A percentile compares a stretch with the other conserved stretches of the same genome.
phyloP scores from a whole-genome alignment of 2,329 filamentous ascomycete species.

The Colletotrichum camelliae region DNA sequence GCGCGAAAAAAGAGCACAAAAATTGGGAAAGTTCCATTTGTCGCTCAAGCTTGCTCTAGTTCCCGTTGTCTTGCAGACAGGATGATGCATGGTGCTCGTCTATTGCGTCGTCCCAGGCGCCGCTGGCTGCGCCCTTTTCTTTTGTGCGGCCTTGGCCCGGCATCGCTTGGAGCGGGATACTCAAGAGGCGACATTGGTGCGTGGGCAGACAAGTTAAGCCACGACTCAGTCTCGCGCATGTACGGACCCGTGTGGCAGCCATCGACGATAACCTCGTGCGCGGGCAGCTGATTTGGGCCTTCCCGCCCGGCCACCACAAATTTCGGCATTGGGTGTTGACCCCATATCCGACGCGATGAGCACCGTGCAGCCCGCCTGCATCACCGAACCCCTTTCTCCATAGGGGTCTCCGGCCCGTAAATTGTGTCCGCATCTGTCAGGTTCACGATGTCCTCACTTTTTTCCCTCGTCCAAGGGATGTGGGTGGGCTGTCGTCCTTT shows the following conservation, averaged over 20 bases:
- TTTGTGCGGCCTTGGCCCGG: not conserved
- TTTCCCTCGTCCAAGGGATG: not conserved
- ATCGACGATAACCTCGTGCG: conserved; percentile 9
- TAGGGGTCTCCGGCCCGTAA: not conserved
- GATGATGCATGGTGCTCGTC: conserved; percentile 9
- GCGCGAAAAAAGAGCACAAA: not conserved
- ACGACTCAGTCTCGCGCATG: conserved; percentile 4
- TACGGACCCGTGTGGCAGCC: not conserved
- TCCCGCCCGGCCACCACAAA: not conserved
- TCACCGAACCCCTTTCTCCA: not conserved
- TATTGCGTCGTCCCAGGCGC: not conserved
- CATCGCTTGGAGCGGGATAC: conserved; percentile 12
- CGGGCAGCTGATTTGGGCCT: not conserved
- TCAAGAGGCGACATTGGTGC: not conserved
- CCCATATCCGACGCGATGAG: not conserved
- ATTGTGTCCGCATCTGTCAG: not conserved
- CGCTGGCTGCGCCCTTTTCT: not conserved
- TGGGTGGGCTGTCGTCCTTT: not conserved
- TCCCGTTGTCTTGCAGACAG: not conserved
- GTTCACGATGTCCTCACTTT: not conserved
- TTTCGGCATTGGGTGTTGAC: not conserved
- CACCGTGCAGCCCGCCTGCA: not conserved
- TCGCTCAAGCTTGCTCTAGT: not conserved
- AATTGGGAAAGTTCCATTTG: not conserved
- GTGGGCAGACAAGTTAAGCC: not conserved